These are phyloP conservation scores for Dipteronia dyeriana DNA, from an alignment of 345 rosid species.

Conservation along the genomic window DNA sequence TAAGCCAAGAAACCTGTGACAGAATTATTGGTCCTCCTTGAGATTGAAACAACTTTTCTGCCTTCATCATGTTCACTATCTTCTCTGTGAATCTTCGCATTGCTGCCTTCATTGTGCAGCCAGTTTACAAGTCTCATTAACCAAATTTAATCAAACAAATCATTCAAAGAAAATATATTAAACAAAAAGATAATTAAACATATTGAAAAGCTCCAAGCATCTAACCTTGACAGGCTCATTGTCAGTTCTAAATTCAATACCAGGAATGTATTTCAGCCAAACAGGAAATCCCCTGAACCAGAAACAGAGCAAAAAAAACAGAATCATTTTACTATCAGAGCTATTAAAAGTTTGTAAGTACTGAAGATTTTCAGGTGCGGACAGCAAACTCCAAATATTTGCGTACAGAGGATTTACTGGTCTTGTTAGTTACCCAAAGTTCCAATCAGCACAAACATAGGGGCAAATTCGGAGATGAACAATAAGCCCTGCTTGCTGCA, in stretches of 20 bases:
- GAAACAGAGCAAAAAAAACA: constrained; percentile 8
- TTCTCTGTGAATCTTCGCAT: too few relatives aligned
- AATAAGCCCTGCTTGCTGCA: constrained; percentile 84
- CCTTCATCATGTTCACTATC: too few relatives aligned
- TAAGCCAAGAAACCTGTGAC: constrained; percentile 63
- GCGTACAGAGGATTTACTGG: too few relatives aligned
- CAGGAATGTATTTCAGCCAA: constrained; percentile 86
- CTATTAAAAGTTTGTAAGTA: constrained; percentile 20
- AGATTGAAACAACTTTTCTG: constrained; percentile 32
- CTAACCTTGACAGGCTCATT: constrained; percentile 28
- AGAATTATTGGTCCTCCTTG: constrained; percentile 98
- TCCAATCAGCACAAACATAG: constrained; percentile 95
- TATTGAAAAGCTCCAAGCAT: too few relatives aligned
- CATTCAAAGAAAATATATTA: not conserved
- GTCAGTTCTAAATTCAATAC: constrained; percentile 73
- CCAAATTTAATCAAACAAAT: not conserved
- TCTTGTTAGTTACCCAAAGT: constrained; percentile 63
- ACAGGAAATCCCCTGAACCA: constrained; percentile 80
- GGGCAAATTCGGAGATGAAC: constrained; percentile 48
- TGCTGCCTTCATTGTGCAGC: constrained; percentile 4
- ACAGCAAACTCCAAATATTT: too few relatives aligned
- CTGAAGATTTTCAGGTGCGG: too few relatives aligned
- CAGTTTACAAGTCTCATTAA: constrained; percentile 35
- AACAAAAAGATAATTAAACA: not conserved
- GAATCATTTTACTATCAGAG: not conserved